phyloP scores from a whole-genome alignment of 1,284 basidiomycete genomes.

The Heterobasidion annosum region DNA sequence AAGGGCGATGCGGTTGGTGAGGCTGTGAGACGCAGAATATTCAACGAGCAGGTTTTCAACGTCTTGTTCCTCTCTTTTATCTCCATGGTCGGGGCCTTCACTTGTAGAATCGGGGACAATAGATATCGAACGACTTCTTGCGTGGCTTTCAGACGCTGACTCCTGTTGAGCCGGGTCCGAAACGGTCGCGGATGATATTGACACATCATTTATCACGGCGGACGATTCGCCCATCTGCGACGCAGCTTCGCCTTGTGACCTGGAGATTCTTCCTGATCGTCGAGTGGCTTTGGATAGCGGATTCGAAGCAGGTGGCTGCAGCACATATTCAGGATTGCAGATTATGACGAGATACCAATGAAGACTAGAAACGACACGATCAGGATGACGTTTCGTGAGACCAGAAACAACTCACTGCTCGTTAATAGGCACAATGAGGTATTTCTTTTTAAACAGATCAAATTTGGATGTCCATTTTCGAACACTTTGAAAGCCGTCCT shows the following conservation, averaged over 20 bases:
- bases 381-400: not conserved
- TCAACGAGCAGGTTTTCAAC: constrained; percentile 13
- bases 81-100: constrained; percentile 3
- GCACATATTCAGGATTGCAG: constrained; percentile 65
- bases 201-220: not conserved
- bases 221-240: not conserved
- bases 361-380: constrained; percentile 36
- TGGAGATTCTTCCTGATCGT: constrained; percentile 1
- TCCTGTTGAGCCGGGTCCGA: not conserved
- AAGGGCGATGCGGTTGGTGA: too few species aligned
- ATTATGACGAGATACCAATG: constrained; percentile 99
- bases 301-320: constrained; percentile 32
- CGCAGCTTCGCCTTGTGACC: not conserved
- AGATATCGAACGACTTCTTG: not conserved
- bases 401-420: constrained; percentile 55
- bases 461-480: constrained; percentile 90
- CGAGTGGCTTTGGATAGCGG: constrained; percentile 12
- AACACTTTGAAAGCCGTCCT: constrained; percentile 77
- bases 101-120: not conserved
- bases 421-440: constrained; percentile 93
- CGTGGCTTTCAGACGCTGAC: not conserved
- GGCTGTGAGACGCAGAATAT: too few species aligned
- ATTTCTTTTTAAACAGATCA: constrained; percentile 87
- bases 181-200: not conserved
- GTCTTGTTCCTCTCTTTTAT: constrained; percentile 15